These are phyloP conservation scores for Drechslerella coelobrocha DNA, from an alignment of 2,329 filamentous ascomycete species.

Conservation along the genomic window DNA sequence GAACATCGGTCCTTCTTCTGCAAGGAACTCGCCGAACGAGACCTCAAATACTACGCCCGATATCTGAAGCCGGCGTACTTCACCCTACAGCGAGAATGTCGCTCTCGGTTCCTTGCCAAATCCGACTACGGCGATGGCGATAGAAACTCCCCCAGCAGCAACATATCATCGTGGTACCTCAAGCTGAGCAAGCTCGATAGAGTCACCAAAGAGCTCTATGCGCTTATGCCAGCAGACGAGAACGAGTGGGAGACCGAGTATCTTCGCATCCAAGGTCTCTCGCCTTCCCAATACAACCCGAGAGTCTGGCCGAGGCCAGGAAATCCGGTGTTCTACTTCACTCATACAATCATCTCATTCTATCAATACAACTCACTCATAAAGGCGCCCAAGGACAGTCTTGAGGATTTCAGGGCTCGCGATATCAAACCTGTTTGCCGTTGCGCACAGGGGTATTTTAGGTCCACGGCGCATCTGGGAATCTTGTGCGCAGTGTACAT, in stretches of 20 bases:
- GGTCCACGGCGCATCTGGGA: constrained; percentile 44
- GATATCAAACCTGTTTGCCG: constrained; percentile 41
- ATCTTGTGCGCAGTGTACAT: constrained; percentile 43
- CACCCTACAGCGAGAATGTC: constrained; percentile 34
- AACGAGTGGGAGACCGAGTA: constrained; percentile 44
- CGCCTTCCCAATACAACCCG: constrained; percentile 38
- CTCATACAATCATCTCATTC: constrained; percentile 42
- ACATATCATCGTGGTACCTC: constrained; percentile 23
- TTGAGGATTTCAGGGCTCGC: constrained; percentile 21
- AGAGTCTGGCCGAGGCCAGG: constrained; percentile 36
- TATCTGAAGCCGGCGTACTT: constrained; percentile 37
- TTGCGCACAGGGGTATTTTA: constrained; percentile 45
- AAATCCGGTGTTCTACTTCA: constrained; percentile 45
- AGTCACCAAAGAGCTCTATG: constrained; percentile 30
- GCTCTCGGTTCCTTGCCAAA: constrained; percentile 10
- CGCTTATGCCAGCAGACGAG: constrained; percentile 34
- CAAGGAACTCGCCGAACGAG: constrained; percentile 29
- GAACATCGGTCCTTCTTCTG: constrained; percentile 42
- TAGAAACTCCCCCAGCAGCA: background rate
- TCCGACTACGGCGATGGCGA: background rate
- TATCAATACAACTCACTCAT: constrained; percentile 46
- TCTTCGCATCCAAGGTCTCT: constrained; percentile 31
- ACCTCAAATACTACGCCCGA: constrained; percentile 33
- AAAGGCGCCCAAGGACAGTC: constrained; percentile 29
- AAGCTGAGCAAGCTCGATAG: constrained; percentile 26